Conservation (phyloP, 2,329 filamentous ascomycete genomes). For the Fusarium sp. region DNA sequence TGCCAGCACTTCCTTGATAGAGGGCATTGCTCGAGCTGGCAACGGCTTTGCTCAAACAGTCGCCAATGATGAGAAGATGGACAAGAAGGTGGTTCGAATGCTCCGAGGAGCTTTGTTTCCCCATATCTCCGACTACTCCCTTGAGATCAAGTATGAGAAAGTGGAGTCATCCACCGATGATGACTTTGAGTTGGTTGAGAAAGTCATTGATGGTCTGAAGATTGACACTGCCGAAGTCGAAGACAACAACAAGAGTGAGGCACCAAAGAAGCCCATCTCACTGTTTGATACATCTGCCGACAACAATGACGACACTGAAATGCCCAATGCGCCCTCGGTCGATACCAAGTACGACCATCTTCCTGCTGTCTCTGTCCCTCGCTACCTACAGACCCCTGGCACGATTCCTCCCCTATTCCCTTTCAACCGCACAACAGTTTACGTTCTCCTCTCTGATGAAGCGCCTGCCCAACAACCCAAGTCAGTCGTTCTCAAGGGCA, state of each 20-base stretch:
- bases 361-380: conserved; percentile 65
- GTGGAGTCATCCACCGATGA: conserved; percentile 52
- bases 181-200: conserved; percentile 74
- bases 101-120: conserved; percentile 77
- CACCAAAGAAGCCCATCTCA: conserved; percentile 63
- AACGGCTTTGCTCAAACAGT: conserved; percentile 74
- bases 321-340: conserved; percentile 37
- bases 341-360: conserved; percentile 63
- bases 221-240: conserved; percentile 49
- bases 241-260: conserved; percentile 8
- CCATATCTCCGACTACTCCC: conserved; percentile 72
- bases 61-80: conserved; percentile 72
- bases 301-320: conserved; percentile 56
- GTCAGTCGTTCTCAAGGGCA: conserved; percentile 70
- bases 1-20: conserved; percentile 66
- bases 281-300: conserved; percentile 68
- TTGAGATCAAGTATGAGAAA: conserved; percentile 71
- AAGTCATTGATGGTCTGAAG: conserved; percentile 63
- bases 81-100: conserved; percentile 79
- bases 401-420: conserved; percentile 75
- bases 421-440: conserved; percentile 74
- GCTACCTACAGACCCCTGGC: conserved; percentile 73
- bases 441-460: conserved; percentile 72
- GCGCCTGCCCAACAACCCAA: conserved; percentile 58
- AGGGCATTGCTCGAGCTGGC: conserved; percentile 67